Percentiles rank a stretch among this genome's conserved stretches.
These are phyloP conservation scores for Scenedesmus sp. DNA, from an alignment of 163 green algal species.

Conservation along the genomic window DNA sequence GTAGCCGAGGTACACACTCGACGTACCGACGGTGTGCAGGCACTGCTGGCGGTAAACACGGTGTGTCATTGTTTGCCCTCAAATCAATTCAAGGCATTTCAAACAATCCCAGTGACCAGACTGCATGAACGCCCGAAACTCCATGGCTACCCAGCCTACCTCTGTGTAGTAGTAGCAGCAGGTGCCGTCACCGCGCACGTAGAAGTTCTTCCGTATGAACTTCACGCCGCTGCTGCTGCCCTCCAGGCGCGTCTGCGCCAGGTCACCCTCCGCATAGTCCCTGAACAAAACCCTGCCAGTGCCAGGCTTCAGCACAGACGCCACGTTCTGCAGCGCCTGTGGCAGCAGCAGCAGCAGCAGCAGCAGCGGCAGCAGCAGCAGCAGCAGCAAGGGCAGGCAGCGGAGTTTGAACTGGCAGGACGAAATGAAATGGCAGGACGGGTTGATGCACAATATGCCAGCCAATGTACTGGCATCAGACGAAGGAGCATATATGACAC, in stretches of 20 bases:
- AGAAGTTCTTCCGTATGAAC: slow-evolving; percentile 65
- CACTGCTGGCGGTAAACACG: too few species aligned
- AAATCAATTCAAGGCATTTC: too few species aligned
- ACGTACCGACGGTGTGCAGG: too few species aligned
- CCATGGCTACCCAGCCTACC: slow-evolving; percentile 38
- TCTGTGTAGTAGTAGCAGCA: slow-evolving; percentile 84
- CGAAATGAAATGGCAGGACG: too few species aligned
- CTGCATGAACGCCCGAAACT: not conserved
- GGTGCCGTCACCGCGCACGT: slow-evolving; percentile 85
- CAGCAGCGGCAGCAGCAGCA: slow-evolving; percentile 1
- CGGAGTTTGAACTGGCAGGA: too few species aligned
- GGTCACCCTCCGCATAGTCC: slow-evolving; percentile 92
- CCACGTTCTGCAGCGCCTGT: slow-evolving; percentile 76
- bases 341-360: not conserved
- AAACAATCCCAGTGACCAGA: too few species aligned
- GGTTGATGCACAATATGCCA: too few species aligned
- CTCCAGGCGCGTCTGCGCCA: slow-evolving; percentile 73
- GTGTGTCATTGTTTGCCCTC: too few species aligned
- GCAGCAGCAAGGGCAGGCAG: too few species aligned
- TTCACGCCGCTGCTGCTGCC: slow-evolving; percentile 10
- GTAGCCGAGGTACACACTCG: too few species aligned
- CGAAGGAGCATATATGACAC: too few species aligned
- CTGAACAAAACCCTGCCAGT: slow-evolving; percentile 86
- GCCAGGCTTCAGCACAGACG: slow-evolving; percentile 73
- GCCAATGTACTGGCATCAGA: too few species aligned